Conservation (phyloP, 1,284 basidiomycete species). For the Malassezia psittaci region DNA sequence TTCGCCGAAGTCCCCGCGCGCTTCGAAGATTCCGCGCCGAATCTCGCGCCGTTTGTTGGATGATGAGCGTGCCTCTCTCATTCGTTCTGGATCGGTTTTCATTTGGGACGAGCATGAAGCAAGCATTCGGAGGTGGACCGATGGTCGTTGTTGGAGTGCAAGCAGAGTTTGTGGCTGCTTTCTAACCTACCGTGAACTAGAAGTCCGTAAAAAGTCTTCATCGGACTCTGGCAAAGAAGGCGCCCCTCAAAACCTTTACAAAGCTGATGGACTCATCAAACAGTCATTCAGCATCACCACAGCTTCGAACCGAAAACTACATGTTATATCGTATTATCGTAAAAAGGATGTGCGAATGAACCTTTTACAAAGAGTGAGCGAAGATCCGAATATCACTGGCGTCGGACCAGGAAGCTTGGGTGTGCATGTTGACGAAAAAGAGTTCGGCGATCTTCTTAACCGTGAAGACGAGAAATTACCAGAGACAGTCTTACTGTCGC, state of each 20-base stretch:
- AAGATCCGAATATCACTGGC: conserved; percentile 39
- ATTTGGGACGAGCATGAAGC: conserved; percentile 47
- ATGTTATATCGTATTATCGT: conserved; percentile 46
- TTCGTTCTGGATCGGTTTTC: conserved; percentile 41
- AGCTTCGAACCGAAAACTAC: conserved; percentile 41
- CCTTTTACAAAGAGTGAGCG: conserved; percentile 35
- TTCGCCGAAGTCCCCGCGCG: conserved; percentile 1
- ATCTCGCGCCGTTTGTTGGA: conserved; percentile 40
- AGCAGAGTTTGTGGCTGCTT: conserved; percentile 52
- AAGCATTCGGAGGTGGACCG: conserved; percentile 52
- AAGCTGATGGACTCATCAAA: conserved; percentile 46
- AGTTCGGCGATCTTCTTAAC: conserved; percentile 16
- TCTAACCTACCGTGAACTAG: conserved; percentile 50
- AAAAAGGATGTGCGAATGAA: conserved; percentile 40
- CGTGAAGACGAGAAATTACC: conserved; percentile 6
- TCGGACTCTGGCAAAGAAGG: conserved; percentile 22
- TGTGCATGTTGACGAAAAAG: conserved; percentile 23
- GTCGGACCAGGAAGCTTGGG: conserved; percentile 17
- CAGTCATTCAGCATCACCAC: conserved; percentile 47
- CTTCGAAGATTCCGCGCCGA: conserved; percentile 29
- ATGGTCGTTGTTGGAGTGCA: conserved; percentile 52
- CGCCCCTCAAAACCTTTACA: conserved; percentile 40
- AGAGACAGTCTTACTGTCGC: not conserved
- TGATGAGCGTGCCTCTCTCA: conserved; percentile 36
- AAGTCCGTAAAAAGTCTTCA: conserved; percentile 38